phyloP scores from a whole-genome alignment of 2,329 filamentous ascomycete species.

The Ophiostoma quercus region DNA sequence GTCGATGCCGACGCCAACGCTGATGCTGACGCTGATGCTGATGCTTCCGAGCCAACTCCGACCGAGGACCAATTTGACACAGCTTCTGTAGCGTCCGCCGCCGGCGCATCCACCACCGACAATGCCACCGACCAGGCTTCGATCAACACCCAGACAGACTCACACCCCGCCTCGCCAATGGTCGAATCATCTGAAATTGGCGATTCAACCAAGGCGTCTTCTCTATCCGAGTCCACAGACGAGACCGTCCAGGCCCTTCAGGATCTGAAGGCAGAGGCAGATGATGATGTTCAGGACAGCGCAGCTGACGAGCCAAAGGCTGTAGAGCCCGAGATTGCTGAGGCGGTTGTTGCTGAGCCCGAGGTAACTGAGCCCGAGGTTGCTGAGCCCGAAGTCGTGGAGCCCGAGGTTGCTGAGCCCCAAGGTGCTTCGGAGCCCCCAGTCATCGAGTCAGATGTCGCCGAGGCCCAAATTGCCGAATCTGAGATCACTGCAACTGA shows the following conservation, averaged over 20 bases:
- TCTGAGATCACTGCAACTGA: not conserved
- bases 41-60: not conserved
- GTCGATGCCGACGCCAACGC: not conserved
- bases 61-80: conserved; percentile 12
- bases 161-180: conserved; percentile 53
- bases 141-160: conserved; percentile 48
- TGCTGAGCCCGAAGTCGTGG: no score
- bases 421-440: not conserved
- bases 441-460: not conserved
- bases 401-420: not conserved
- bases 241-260: conserved; percentile 45
- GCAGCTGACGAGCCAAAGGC: not conserved
- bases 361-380: not conserved
- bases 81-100: conserved; percentile 5
- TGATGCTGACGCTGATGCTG: not conserved
- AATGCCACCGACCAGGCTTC: conserved; percentile 43
- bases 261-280: conserved; percentile 11
- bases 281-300: no score
- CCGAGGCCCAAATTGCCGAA: not conserved
- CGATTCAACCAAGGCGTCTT: conserved; percentile 59
- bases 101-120: not conserved
- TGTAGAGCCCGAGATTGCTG: not conserved
- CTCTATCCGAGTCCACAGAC: conserved; percentile 58
- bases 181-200: conserved; percentile 51
- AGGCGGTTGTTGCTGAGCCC: not conserved